Evolutionary conservation across 2,329 filamentous ascomycete genomes (phyloP).

Genomic region (Botrytis tulipae): DNA sequence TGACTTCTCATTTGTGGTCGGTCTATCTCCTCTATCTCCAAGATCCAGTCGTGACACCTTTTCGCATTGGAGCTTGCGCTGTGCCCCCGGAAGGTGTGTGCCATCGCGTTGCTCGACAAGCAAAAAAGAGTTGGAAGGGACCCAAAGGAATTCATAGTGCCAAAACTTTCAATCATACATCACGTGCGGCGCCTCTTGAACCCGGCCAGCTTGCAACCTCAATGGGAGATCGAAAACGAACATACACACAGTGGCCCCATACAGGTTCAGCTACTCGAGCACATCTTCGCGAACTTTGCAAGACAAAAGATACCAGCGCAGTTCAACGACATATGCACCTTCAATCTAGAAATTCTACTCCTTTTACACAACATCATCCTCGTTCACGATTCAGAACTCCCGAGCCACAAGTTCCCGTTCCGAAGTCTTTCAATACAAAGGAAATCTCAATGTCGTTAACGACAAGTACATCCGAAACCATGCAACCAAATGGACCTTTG

Average conservation of each 20-base stretch:
- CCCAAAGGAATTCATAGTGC: constrained; percentile 42
- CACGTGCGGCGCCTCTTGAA: constrained; percentile 29
- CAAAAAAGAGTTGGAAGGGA: constrained; percentile 66
- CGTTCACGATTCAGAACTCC: constrained; percentile 51
- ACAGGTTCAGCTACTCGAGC: constrained; percentile 60
- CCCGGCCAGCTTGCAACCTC: constrained; percentile 57
- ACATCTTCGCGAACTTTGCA: constrained; percentile 62
- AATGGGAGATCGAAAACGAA: constrained; percentile 46
- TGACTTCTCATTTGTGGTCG: constrained; percentile 65
- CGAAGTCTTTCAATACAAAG: constrained; percentile 52
- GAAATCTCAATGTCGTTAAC: constrained; percentile 64
- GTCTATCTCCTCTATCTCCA: constrained; percentile 64
- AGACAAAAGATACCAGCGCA: constrained; percentile 49
- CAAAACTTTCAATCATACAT: constrained; percentile 1
- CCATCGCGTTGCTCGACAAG: constrained; percentile 62
- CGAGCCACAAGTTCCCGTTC: constrained; percentile 43
- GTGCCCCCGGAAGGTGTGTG: constrained; percentile 65
- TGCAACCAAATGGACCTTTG: constrained; percentile 61
- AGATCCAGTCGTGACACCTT: constrained; percentile 65
- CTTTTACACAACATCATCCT: constrained; percentile 53
- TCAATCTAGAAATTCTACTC: constrained; percentile 54
- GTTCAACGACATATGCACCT: constrained; percentile 46
- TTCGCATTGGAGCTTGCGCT: constrained; percentile 60
- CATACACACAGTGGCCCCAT: constrained; percentile 62
- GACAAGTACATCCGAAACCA: constrained; percentile 61